Conservation (phyloP, 768 basidiomycete species). For the Ramaria rubella region DNA sequence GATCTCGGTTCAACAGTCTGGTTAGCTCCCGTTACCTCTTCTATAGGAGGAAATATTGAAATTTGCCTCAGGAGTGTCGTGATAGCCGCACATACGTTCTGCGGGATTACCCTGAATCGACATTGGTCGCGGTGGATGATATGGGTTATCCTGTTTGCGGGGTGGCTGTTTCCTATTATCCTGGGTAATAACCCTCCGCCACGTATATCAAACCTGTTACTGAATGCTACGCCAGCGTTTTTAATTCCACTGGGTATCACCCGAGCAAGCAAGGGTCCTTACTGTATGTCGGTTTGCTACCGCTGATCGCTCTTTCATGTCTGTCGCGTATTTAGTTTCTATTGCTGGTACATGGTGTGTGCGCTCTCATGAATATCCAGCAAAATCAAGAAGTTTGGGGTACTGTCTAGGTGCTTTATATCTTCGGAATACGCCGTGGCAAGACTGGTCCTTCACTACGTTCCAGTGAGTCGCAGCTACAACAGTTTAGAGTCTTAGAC, state of each 20-base stretch:
- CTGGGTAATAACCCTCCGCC: no score
- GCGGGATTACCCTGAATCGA: no score
- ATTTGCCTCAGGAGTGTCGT: background rate
- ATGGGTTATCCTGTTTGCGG: no score
- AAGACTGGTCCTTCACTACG: background rate
- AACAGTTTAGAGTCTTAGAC: background rate
- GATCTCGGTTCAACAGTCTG: slow-evolving; percentile 1
- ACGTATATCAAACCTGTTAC: no score
- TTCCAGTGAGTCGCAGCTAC: slow-evolving; percentile 1
- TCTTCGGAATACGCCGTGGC: slow-evolving; percentile 2
- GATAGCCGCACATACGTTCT: slow-evolving; percentile 5
- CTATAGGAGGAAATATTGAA: background rate
- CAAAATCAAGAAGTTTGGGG: background rate
- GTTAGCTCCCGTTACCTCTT: background rate
- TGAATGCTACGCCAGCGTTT: no score
- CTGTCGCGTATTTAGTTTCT: background rate
- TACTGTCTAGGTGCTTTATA: slow-evolving; percentile 2
- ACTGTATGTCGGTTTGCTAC: background rate
- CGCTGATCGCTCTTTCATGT: background rate
- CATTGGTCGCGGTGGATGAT: no score
- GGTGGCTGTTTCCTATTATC: no score
- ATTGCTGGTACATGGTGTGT: slow-evolving; percentile 5
- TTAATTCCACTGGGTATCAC: no score
- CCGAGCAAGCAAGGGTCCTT: background rate
- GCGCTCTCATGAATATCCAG: background rate